Conservation (phyloP, 2,329 filamentous ascomycete species). For the Fusarium succisae region DNA sequence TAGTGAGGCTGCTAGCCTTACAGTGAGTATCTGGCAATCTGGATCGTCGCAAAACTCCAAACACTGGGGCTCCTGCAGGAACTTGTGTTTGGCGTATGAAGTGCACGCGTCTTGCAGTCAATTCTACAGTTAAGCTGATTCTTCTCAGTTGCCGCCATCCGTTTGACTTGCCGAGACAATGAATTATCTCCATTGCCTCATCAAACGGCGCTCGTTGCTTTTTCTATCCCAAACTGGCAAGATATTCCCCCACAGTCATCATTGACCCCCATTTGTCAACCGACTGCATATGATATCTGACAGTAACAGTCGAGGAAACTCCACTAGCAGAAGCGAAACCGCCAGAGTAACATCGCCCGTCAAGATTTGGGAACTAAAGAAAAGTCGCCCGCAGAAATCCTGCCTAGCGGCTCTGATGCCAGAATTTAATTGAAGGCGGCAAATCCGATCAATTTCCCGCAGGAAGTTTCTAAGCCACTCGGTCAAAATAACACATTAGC, state of each 20-base stretch:
- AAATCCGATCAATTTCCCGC: too few species aligned
- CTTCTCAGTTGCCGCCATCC: not conserved
- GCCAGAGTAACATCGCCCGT: not conserved
- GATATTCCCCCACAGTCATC: too few species aligned
- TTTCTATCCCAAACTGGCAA: fast-evolving
- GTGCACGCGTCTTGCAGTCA: not conserved
- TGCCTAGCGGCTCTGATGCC: too few species aligned
- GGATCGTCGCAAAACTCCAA: too few species aligned
- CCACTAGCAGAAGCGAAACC: not conserved
- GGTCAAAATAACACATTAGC: too few species aligned
- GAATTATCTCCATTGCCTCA: not conserved
- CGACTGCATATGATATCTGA: not conserved
- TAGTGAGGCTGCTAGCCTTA: too few species aligned
- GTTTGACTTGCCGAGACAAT: not conserved
- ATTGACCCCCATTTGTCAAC: not conserved
- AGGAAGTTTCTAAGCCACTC: too few species aligned
- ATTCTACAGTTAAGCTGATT: too few species aligned
- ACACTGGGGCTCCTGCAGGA: not conserved
- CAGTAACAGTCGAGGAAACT: too few species aligned
- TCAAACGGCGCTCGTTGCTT: not conserved
- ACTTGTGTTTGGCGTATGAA: not conserved
- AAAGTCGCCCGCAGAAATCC: too few species aligned
- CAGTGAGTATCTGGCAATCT: not conserved
- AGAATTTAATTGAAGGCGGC: too few species aligned
- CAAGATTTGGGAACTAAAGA: fast-evolving